A percentile compares a stretch with the other conserved stretches of the same genome.
These are phyloP conservation scores for Ramaria sp. DNA, from an alignment of 768 basidiomycete genomes.

Conservation along the genomic window DNA sequence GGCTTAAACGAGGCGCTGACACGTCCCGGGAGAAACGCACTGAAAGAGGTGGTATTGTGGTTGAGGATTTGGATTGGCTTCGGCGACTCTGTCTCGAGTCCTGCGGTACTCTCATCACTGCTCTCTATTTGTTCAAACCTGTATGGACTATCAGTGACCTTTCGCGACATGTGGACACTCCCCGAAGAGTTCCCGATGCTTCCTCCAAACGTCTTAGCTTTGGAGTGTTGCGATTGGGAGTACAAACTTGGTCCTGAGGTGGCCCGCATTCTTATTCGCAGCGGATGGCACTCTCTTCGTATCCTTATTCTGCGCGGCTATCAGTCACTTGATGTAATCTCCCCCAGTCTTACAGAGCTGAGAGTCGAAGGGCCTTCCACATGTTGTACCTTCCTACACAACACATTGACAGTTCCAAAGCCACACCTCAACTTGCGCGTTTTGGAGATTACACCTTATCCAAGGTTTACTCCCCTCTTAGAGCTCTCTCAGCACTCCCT, in stretches of 20 bases:
- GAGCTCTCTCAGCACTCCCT: not conserved
- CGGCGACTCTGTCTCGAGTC: not conserved
- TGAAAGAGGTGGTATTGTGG: not conserved
- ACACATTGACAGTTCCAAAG: not conserved
- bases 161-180: not conserved
- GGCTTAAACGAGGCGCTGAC: not conserved
- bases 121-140: not conserved
- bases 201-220: not conserved
- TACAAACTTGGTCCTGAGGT: not conserved
- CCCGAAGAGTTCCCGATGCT: not conserved
- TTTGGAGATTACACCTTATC: not conserved
- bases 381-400: not conserved
- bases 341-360: not conserved
- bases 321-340: not conserved
- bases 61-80: not conserved
- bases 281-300: not conserved
- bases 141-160: not conserved
- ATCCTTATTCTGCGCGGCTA: not conserved
- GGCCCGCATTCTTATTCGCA: not conserved
- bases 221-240: not conserved
- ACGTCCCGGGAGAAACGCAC: not conserved
- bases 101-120: not conserved
- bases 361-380: not conserved
- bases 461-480: not conserved
- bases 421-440: not conserved